Base-by-base conservation (phyloP, 306 rosid genomes). In the Trifolium fragiferum region DNA sequence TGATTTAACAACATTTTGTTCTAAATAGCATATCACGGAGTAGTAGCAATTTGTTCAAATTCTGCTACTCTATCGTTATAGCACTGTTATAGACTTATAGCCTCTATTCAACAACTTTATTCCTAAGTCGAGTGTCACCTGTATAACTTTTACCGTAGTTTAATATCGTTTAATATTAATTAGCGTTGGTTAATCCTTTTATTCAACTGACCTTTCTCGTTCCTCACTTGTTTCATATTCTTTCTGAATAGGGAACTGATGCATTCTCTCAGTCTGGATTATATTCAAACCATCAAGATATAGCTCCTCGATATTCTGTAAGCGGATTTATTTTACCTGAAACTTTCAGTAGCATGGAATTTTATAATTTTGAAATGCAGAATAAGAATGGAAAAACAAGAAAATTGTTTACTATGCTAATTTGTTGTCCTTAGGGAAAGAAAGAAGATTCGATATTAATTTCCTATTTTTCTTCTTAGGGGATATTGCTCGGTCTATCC, bases 221-320 rank as follows among this genome's bases (percentile, higher is more conserved):
- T 46, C 37, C 80, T 76, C 66, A 82, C 41, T 46, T 30, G 65
- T 51, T 80, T 72, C 38, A 16, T 33, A 74, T 55, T 66, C 64
- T 44, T 79, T 35, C 55, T 67, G 30, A 72, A 72, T 35, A 92
- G 99, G 98, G 98, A 82, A 90, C 98, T 57, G 99, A 95, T 74
- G 99, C 99, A 66, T 95, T 95, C 86, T 94, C 99, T 38, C 99
- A 95, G 70, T 95, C 99, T 1, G 99, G 98, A 44, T 88, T 92
- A 66, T 95, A 95, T 80, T 95, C 99, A 50, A 95, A 95, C 76
- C 99, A 95, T 86, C 99, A 95, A 87, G 99, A 95, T 72, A 95
- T 94, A 35, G 99, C 92, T 55, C 99, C 99, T 2, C 86, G 99
- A 80, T 95, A 90, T 80, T 92, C 99, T 27, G 99, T 95, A 77